These are phyloP conservation scores for Calonectria ilicicola DNA, from an alignment of 2,329 filamentous ascomycete species.

Conservation along the genomic window DNA sequence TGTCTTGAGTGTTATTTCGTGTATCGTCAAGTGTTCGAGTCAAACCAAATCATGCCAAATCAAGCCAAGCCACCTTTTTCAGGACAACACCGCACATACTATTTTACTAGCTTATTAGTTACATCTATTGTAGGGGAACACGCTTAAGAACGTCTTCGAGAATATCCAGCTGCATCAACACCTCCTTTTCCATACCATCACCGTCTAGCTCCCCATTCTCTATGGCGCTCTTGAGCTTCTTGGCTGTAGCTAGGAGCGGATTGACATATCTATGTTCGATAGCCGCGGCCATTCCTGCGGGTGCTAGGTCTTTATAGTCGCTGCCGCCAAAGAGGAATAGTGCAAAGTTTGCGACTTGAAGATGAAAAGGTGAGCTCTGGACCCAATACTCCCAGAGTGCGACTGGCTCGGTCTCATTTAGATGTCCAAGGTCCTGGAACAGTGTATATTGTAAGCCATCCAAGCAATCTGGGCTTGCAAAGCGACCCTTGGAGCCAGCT, in stretches of 20 bases:
- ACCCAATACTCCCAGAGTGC: constrained; percentile 64
- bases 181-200: constrained; percentile 43
- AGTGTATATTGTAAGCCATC: constrained; percentile 71
- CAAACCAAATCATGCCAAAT: neutral
- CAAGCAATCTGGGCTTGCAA: constrained; percentile 66
- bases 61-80: constrained; percentile 11
- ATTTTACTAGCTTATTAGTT: neutral
- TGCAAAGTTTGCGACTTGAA: constrained; percentile 72
- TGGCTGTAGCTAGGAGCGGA: constrained; percentile 61
- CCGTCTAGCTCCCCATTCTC: constrained; percentile 48
- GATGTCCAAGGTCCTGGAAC: constrained; percentile 67
- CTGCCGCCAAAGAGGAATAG: constrained; percentile 65
- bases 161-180: constrained; percentile 55
- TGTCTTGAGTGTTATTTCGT: constrained; percentile 4
- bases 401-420: constrained; percentile 56
- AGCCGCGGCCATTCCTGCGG: constrained; percentile 66
- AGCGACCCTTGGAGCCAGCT: constrained; percentile 50
- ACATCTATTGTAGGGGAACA: constrained; percentile 52
- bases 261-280: constrained; percentile 70
- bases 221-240: constrained; percentile 47
- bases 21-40: neutral
- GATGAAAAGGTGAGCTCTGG: constrained; percentile 65
- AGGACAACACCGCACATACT: constrained; percentile 3
- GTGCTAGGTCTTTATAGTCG: constrained; percentile 61
- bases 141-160: constrained; percentile 57